Evolutionary conservation across 148 eudicot species (phyloP).

Genomic region (Rhododendron williamsianum): DNA sequence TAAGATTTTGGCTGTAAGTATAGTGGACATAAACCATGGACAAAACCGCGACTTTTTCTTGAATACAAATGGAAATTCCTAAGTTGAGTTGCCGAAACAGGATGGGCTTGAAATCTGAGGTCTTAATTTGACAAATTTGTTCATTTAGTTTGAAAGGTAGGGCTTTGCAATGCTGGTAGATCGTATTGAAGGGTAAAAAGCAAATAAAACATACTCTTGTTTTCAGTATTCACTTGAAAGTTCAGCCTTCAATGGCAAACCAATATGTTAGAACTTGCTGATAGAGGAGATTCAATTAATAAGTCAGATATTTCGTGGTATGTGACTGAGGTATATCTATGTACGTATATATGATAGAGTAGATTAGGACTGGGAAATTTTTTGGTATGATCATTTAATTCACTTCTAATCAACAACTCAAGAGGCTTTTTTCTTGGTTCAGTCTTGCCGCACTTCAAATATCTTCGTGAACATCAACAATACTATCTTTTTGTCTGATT

Average conservation of each 20-base stretch:
- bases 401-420: not conserved
- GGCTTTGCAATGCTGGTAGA: not conserved
- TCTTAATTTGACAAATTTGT: not conserved
- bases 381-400: not conserved
- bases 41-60: not conserved
- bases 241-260: conserved; percentile 1
- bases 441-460: not conserved
- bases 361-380: not conserved
- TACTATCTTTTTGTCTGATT: not conserved
- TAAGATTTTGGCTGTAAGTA: not conserved
- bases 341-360: not conserved
- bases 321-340: not conserved
- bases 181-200: not conserved
- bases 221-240: not conserved
- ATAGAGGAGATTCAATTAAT: not conserved
- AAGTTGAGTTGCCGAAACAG: not conserved
- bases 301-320: not conserved
- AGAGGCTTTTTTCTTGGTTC: not conserved
- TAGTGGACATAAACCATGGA: not conserved
- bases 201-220: not conserved
- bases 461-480: not conserved
- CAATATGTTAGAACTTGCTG: not conserved
- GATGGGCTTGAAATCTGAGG: not conserved
- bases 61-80: not conserved
- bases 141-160: not conserved